Evolutionary conservation across 257 asterid species (phyloP).

Genomic region (Nicotiana tomentosiformis): DNA sequence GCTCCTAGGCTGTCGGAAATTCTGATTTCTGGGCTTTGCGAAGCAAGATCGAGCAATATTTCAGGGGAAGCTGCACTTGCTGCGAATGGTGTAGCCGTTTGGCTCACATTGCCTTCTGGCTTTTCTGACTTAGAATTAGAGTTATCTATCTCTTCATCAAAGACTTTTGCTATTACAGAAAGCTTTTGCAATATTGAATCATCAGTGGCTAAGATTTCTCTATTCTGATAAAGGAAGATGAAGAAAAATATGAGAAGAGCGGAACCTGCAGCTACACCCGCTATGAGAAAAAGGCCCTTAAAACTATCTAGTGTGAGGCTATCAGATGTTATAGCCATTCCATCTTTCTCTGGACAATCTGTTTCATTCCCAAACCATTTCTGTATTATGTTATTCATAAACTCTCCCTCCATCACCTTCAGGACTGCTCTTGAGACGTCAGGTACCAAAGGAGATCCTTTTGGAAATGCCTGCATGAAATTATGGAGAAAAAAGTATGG

Average conservation of each 20-base stretch:
- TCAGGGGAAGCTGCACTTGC: not conserved
- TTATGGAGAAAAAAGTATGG: not conserved
- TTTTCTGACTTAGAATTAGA: not conserved
- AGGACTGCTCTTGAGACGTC: constrained; percentile 33
- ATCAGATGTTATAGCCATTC: not conserved
- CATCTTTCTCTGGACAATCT: not conserved
- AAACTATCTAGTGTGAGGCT: constrained; percentile 29
- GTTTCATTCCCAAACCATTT: constrained; percentile 24
- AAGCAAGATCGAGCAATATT: not conserved
- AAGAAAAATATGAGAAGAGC: constrained; percentile 33
- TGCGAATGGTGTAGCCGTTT: not conserved
- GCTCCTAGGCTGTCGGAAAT: constrained; percentile 9
- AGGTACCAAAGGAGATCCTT: constrained; percentile 38
- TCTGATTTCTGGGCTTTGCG: constrained; percentile 22
- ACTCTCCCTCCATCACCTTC: constrained; percentile 19
- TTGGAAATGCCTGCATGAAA: constrained; percentile 30
- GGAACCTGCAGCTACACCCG: constrained; percentile 25
- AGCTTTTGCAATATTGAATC: constrained; percentile 30
- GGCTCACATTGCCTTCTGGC: not conserved
- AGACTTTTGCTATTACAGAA: constrained; percentile 24
- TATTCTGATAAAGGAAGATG: constrained; percentile 28
- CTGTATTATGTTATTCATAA: constrained; percentile 18
- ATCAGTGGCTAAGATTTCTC: constrained; percentile 17
- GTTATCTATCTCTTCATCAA: constrained; percentile 20
- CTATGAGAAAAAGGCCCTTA: constrained; percentile 30